Evolutionary conservation across 352 stramenopile genomes (phyloP).

Genomic region (Globisporangium paddicum): DNA sequence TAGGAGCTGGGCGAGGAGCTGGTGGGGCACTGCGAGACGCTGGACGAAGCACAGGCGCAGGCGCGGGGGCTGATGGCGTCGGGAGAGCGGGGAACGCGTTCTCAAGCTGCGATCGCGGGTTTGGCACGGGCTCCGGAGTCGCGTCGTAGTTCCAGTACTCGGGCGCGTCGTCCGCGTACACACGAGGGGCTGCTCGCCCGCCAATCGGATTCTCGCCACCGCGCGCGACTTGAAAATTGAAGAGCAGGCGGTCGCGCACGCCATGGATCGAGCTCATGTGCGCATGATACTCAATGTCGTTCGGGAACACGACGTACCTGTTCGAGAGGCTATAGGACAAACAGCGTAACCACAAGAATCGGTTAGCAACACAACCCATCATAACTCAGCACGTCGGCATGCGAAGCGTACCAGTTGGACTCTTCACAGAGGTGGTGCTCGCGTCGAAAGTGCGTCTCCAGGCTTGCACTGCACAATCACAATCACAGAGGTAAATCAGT

Average conservation of each 20-base stretch:
- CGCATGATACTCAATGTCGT: slow-evolving; percentile 83
- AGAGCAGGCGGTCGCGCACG: slow-evolving; percentile 59
- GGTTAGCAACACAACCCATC: not conserved
- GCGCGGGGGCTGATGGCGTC: slow-evolving; percentile 27
- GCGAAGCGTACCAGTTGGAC: slow-evolving; percentile 46
- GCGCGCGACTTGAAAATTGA: slow-evolving; percentile 72
- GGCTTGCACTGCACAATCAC: slow-evolving; percentile 44
- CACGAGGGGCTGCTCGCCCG: slow-evolving; percentile 18
- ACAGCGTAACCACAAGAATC: not conserved
- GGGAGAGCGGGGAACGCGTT: slow-evolving; percentile 66
- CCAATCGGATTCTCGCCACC: slow-evolving; percentile 51
- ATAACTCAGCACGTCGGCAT: slow-evolving; percentile 6
- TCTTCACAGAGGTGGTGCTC: slow-evolving; percentile 88
- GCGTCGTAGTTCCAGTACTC: slow-evolving; percentile 62
- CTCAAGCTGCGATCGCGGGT: slow-evolving; percentile 30
- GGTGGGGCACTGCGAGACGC: slow-evolving; percentile 14
- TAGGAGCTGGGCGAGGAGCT: slow-evolving; percentile 5
- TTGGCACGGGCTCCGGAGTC: slow-evolving; percentile 17
- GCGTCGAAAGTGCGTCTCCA: slow-evolving; percentile 81
- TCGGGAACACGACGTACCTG: slow-evolving; percentile 83
- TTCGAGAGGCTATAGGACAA: slow-evolving; percentile 51
- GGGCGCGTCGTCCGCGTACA: slow-evolving; percentile 32
- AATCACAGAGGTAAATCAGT: slow-evolving; percentile 12
- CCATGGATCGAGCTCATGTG: slow-evolving; percentile 82
- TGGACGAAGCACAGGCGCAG: slow-evolving; percentile 30